Percentiles rank a stretch among this genome's conserved stretches.
Conservation (phyloP, 2,329 filamentous ascomycete genomes). For the Trichophyton verrucosum region DNA sequence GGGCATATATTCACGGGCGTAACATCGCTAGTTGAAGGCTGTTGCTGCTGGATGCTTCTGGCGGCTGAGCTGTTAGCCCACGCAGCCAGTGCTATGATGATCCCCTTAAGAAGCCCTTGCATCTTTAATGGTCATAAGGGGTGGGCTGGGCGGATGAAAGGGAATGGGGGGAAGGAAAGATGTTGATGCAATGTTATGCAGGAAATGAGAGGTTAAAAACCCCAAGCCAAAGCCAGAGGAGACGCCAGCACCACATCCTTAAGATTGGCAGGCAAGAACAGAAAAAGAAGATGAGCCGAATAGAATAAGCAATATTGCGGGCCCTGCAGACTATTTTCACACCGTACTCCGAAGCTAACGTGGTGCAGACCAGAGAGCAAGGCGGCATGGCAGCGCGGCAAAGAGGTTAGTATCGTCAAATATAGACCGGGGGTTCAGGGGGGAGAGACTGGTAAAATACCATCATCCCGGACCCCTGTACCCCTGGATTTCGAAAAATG, state of each 20-base stretch:
- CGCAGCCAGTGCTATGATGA: constrained; percentile 17
- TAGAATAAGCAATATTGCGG: too few relatives aligned
- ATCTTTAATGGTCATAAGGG: background rate
- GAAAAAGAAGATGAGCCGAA: background rate
- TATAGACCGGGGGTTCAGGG: background rate
- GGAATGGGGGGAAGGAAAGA: background rate
- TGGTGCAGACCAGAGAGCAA: background rate
- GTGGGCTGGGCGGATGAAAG: background rate
- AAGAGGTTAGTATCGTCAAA: background rate
- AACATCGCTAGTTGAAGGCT: too few relatives aligned
- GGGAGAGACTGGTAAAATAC: background rate
- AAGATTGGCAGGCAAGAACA: background rate
- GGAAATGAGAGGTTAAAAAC: background rate
- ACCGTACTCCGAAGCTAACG: background rate
- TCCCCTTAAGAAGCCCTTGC: constrained; percentile 10
- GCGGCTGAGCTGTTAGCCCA: constrained; percentile 16
- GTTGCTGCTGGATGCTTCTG: constrained; percentile 1
- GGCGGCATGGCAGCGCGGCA: background rate
- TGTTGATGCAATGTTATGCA: background rate
- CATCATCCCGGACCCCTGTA: background rate
- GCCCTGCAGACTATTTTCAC: background rate
- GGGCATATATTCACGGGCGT: constrained; percentile 8
- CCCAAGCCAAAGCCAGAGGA: background rate
- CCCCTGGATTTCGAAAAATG: background rate
- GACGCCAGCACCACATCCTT: background rate